Evolutionary conservation across 192 early-diverging fungal species (phyloP).

Genomic region (Backusella mclennaniae): DNA sequence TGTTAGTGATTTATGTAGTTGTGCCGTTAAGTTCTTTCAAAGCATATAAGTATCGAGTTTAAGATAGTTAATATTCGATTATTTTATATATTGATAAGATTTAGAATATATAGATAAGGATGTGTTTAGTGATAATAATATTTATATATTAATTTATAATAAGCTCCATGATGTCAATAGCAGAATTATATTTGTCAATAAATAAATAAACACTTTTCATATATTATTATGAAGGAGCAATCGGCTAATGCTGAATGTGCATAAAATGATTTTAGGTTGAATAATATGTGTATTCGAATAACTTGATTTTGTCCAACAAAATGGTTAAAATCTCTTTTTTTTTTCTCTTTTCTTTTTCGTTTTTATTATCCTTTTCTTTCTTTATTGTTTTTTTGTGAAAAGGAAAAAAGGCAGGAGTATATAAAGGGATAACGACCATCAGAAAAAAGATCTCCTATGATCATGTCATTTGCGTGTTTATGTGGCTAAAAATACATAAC

Average conservation of each 20-base stretch:
- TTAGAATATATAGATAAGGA: background rate
- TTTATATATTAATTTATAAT: background rate
- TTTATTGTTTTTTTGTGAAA: background rate
- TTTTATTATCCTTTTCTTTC: background rate
- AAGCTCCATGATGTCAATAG: background rate
- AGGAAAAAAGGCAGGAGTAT: background rate
- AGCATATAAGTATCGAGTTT: no score
- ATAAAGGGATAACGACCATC: background rate
- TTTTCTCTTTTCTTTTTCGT: no score
- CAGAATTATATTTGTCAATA: background rate
- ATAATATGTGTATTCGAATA: background rate
- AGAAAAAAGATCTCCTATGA: background rate
- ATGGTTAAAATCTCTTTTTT: no score
- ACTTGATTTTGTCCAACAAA: background rate
- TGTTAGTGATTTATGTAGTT: background rate
- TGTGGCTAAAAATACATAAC: background rate
- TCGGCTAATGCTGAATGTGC: background rate
- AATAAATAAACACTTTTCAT: background rate
- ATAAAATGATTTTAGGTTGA: background rate
- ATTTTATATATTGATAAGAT: background rate
- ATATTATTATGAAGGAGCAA: background rate
- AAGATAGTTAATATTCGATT: background rate
- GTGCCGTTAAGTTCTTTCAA: no score
- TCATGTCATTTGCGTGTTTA: background rate
- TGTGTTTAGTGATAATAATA: background rate